These are phyloP conservation scores for Penicillium janthinellum DNA, from an alignment of 2,329 filamentous ascomycete genomes.

Conservation along the genomic window DNA sequence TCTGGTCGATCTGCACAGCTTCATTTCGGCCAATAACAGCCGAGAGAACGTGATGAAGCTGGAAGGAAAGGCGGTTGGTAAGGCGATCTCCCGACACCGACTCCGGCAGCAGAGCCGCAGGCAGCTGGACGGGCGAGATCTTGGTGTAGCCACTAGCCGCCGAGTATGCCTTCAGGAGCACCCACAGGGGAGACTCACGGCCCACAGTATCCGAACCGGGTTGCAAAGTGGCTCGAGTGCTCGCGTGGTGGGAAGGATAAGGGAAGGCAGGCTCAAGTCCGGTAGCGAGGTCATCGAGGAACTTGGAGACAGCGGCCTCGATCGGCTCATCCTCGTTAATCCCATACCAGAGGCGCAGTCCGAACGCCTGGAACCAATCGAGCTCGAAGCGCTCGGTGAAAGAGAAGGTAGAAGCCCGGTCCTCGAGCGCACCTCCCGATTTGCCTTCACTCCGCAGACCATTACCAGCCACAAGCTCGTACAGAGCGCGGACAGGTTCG, in stretches of 20 bases:
- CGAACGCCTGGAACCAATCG: slow-evolving; percentile 93
- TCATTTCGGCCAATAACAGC: slow-evolving; percentile 48
- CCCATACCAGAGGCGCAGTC: slow-evolving; percentile 86
- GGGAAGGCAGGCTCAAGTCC: slow-evolving; percentile 71
- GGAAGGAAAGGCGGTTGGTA: slow-evolving; percentile 78
- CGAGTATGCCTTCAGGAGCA: slow-evolving; percentile 79
- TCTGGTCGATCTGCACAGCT: slow-evolving; percentile 55
- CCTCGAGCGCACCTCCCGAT: slow-evolving; percentile 70
- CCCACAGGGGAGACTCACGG: slow-evolving; percentile 78
- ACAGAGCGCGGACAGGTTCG: slow-evolving; percentile 80
- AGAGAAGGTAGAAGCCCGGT: slow-evolving; percentile 75
- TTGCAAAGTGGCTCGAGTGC: slow-evolving; percentile 61
- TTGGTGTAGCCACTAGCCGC: slow-evolving; percentile 36
- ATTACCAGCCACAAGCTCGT: slow-evolving; percentile 86
- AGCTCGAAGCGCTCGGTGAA: slow-evolving; percentile 82
- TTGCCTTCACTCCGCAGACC: slow-evolving; percentile 81
- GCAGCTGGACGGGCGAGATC: slow-evolving; percentile 52
- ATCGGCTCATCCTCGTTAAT: slow-evolving; percentile 69
- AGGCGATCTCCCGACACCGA: slow-evolving; percentile 75
- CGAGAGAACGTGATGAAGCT: slow-evolving; percentile 71
- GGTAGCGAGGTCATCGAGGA: slow-evolving; percentile 70
- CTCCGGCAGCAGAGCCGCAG: slow-evolving; percentile 72
- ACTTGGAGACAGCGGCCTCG: slow-evolving; percentile 70
- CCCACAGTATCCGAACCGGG: slow-evolving; percentile 58
- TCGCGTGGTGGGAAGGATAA: slow-evolving; percentile 68